Percentiles rank a stretch among this genome's conserved stretches.
These are phyloP conservation scores for Colletotrichum sp. DNA, from an alignment of 2,329 filamentous ascomycete genomes.

Conservation along the genomic window DNA sequence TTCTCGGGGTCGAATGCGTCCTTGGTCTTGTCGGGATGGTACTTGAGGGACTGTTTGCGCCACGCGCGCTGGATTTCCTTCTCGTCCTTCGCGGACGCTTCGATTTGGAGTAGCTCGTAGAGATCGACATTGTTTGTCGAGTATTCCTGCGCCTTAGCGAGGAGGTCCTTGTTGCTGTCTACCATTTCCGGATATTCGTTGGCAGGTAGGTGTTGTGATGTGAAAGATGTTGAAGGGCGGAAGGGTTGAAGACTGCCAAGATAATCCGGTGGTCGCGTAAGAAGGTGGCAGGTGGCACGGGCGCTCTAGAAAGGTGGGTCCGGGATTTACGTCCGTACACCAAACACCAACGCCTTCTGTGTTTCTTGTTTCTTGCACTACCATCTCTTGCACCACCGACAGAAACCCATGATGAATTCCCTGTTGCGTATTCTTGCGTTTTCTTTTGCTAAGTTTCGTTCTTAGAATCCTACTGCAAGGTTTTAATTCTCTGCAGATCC, in stretches of 20 bases:
- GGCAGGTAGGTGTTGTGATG: neutral
- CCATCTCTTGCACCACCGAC: neutral
- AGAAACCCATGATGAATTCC: neutral
- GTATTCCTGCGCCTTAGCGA: slow-evolving; percentile 61
- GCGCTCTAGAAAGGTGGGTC: neutral
- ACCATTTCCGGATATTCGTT: slow-evolving; percentile 6
- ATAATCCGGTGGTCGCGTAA: neutral
- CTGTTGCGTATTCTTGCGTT: neutral
- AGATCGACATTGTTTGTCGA: slow-evolving; percentile 72
- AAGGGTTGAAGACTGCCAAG: neutral
- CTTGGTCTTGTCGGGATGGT: slow-evolving; percentile 91
- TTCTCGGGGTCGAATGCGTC: slow-evolving; percentile 76
- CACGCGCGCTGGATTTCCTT: slow-evolving; percentile 85
- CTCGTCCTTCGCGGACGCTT: slow-evolving; percentile 63
- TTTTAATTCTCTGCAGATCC: neutral
- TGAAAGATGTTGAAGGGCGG: neutral
- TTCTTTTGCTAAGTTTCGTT: neutral
- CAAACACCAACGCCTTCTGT: neutral
- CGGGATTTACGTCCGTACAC: neutral
- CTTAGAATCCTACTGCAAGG: neutral
- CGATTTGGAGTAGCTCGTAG: slow-evolving; percentile 76
- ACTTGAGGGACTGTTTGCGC: slow-evolving; percentile 83
- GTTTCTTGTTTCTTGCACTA: neutral
- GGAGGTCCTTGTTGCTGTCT: slow-evolving; percentile 49
- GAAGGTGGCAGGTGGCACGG: neutral